Evolutionary conservation across 1,284 basidiomycete genomes (phyloP), one percentile per base, ranked within the genome.

Genomic region (Tranzscheliella williamsii): DNA sequence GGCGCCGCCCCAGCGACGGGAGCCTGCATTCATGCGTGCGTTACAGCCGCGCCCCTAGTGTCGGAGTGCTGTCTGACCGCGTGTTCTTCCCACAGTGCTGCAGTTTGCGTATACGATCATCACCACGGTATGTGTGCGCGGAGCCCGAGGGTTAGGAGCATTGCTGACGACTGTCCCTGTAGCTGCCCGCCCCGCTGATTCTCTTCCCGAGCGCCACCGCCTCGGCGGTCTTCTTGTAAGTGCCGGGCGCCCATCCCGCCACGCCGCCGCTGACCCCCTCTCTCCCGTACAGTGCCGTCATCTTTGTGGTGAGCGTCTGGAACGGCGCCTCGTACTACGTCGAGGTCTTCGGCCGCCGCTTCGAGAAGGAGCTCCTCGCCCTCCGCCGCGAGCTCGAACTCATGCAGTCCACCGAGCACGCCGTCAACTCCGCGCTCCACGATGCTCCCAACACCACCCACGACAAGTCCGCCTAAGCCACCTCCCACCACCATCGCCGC

Each of bases 71-170:
- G 11, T 33, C 11, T 11, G 9, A 9, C 7, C 11, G 9, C 31
- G n/a, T 13, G 15, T 24, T 7, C 2, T 5, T 21, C 22, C 16
- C 20, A 16, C 41, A 56, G 56, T 56, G 26, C 31, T 61, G 5
- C 68, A 65, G 20, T 53, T 69, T 89, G 91, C 86, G 16, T 96
- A 95, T 75, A 85, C 87, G 18, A 80, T 94, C 39, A 78, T 93
- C 33, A 93, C 90, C 15, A 90, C 91, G 78, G 38, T 40, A 24
- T 23, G 38, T 48, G 5, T 20, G 5, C 13, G 4, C 16, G 9
- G 26, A 29, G n/a, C 9, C 26, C 9, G 9, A 29, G 26, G n/a
- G 9, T n/a, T 9, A 9, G 26, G 26, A 9, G 26, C 26, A 29
- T 29, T 9, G n/a, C 26, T 29, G n/a, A 29, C 26, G 26, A 9